Base-by-base conservation (phyloP, 306 rosid species). In the Gastrolobium bilobum region DNA sequence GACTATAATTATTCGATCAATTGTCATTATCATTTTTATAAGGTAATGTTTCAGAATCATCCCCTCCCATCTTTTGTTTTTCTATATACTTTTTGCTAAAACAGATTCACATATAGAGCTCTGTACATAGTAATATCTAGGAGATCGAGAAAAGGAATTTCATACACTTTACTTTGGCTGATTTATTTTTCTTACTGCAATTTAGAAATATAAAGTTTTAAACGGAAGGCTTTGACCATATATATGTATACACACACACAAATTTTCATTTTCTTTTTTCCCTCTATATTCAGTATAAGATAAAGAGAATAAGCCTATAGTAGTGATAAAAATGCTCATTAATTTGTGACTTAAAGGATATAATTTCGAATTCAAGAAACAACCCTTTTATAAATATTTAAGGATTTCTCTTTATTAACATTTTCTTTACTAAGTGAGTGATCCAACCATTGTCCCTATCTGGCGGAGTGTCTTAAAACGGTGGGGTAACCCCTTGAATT, bases 361-460 rank as follows among this genome's bases (percentile, higher is more conserved):
- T 20, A 20, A 1, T 20, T 20, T 20, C 26, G 26, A 20, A 0
- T 20, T 20, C 26, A 20, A 20, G 26, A 20, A 20, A 20, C 26
- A 20, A 1, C 26, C 26, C 26, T 20, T 20, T 20, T 20, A 20
- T 20, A 20, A 20, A 20, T 20, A 20, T 20, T 20, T 20, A 20
- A 20, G 26, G 26, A 20, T 20, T 20, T 0, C 26, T 20, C 26
- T 20, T 20, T 20, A 20, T 20, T 20, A 20, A 20, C 26, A 20
- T 20, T 20, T 20, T 20, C 26, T 20, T 20, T 20, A 20, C 26
- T 20, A 1, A 20, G 26, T 20, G 26, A 20, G 0, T 1, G 3
- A 2, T 48, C 33, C 15, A 42, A 53, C 47, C 69, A 56, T 44
- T 68, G 53, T 79, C 77, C 76, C 31, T 57, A 29, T 79, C 26